Percentiles rank a stretch among this genome's conserved stretches.
phyloP scores from a whole-genome alignment of 73 alveolate species.

The Breviolum minutum region DNA sequence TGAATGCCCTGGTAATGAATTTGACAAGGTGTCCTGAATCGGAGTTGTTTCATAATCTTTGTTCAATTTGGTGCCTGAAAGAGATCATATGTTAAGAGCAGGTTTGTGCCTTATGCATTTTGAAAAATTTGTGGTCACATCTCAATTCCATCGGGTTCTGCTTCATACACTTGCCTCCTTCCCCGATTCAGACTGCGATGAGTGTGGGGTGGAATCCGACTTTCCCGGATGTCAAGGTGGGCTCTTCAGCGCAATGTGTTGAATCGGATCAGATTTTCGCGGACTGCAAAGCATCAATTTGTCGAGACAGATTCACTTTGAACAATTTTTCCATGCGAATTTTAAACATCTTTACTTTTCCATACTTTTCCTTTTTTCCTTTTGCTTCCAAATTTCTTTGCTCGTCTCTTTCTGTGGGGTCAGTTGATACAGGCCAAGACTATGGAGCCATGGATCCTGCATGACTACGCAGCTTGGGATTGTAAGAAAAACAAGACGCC shows the following conservation, averaged over 20 bases:
- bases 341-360: too few species aligned
- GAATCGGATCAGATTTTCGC: not conserved
- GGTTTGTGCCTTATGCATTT: too few species aligned
- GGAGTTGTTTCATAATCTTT: too few species aligned
- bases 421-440: constrained; percentile 37
- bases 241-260: not conserved
- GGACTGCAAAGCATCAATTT: not conserved
- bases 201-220: constrained; percentile 93
- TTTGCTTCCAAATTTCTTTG: not conserved
- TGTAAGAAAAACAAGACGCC: too few species aligned
- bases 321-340: too few species aligned
- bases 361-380: not conserved
- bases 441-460: constrained; percentile 88
- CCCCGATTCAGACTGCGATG: constrained; percentile 70
- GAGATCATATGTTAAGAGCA: too few species aligned
- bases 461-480: constrained; percentile 54
- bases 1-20: too few species aligned
- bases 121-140: too few species aligned
- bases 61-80: too few species aligned
- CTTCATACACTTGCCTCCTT: too few species aligned
- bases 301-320: not conserved
- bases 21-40: too few species aligned
- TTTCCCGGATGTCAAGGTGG: constrained; percentile 78
- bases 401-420: not conserved
- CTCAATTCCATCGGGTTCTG: too few species aligned